Percentiles rank a stretch among this genome's conserved stretches.
These are phyloP conservation scores for Canavalia ensiformis DNA, from an alignment of 306 rosid genomes.

Conservation along the genomic window DNA sequence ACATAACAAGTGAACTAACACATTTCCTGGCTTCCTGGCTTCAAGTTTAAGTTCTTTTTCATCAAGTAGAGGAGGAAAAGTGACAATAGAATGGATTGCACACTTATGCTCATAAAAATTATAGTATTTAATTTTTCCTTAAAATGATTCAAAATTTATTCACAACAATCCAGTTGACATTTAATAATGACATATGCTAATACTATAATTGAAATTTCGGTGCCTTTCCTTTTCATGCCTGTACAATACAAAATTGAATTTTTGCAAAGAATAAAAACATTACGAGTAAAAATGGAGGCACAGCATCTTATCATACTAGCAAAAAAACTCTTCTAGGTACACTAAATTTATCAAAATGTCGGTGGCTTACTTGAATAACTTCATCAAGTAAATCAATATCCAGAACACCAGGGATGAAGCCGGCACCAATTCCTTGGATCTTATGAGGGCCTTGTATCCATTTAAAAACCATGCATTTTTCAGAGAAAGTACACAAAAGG, in stretches of 20 bases:
- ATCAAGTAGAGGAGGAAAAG: neutral
- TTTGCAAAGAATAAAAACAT: neutral
- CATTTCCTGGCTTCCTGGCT: neutral
- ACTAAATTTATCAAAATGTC: constrained; percentile 31
- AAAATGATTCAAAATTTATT: constrained; percentile 24
- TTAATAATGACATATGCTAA: neutral
- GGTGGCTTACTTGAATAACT: constrained; percentile 81
- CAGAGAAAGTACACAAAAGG: constrained; percentile 14
- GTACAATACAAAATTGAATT: neutral
- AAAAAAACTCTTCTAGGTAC: no score
- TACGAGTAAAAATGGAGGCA: constrained; percentile 2
- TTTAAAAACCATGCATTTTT: constrained; percentile 42
- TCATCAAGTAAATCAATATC: constrained; percentile 76
- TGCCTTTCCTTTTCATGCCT: constrained; percentile 5
- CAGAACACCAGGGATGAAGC: constrained; percentile 95
- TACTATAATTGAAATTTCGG: neutral
- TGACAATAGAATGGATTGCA: constrained; percentile 20
- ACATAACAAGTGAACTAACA: constrained; percentile 6
- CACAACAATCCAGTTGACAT: neutral
- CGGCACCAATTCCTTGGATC: constrained; percentile 99
- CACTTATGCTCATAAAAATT: neutral
- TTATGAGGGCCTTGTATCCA: constrained; percentile 86
- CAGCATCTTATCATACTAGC: constrained; percentile 5
- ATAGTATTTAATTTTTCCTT: neutral
- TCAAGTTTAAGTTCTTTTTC: neutral